Evolutionary conservation across 2,329 filamentous ascomycete species (phyloP).

Genomic region (Sclerotinia nivalis): DNA sequence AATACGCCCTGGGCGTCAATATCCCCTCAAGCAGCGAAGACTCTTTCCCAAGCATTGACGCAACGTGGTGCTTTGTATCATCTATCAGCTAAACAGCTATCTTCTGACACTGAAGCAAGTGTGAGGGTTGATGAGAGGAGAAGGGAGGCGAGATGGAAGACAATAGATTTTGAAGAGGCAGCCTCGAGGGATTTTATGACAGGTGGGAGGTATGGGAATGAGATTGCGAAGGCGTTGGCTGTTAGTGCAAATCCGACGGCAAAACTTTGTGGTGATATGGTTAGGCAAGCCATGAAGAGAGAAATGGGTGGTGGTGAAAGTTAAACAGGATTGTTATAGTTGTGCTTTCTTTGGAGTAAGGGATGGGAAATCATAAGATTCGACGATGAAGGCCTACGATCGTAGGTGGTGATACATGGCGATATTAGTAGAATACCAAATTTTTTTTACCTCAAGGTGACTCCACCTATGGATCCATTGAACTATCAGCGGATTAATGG

Average conservation of each 20-base stretch:
- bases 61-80: constrained; percentile 68
- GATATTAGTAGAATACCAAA: background rate
- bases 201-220: constrained; percentile 65
- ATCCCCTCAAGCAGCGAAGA: constrained; percentile 64
- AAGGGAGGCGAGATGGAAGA: constrained; percentile 35
- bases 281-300: constrained; percentile 68
- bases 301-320: constrained; percentile 49
- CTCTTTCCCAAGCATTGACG: constrained; percentile 69
- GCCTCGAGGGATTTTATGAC: constrained; percentile 64
- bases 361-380: background rate
- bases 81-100: constrained; percentile 50
- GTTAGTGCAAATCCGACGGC: constrained; percentile 68
- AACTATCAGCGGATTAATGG: background rate
- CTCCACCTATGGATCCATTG: background rate
- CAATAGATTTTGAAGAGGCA: constrained; percentile 60
- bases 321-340: background rate
- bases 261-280: constrained; percentile 69
- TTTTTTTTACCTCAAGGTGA: background rate
- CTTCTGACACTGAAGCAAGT: constrained; percentile 29
- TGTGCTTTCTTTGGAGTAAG: background rate
- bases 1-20: constrained; percentile 52
- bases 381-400: background rate
- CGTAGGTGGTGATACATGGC: background rate
- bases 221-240: constrained; percentile 63
- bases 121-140: constrained; percentile 18